These are phyloP conservation scores for Pugionium dolabratum DNA, from an alignment of 345 rosid genomes.

Conservation along the genomic window DNA sequence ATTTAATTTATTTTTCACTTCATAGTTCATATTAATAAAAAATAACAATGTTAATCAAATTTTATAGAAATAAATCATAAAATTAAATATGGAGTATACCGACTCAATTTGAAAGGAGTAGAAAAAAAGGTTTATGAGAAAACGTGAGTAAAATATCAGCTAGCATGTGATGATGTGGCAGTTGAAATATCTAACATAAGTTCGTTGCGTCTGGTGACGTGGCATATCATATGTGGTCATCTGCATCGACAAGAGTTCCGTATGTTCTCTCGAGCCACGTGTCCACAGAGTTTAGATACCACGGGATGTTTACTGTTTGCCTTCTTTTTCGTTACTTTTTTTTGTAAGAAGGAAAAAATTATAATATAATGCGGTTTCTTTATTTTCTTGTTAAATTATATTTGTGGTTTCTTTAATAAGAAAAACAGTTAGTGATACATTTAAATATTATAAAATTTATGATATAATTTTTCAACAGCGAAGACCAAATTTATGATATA, in stretches of 20 bases:
- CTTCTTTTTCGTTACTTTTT: not conserved
- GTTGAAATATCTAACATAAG: slow-evolving; percentile 38
- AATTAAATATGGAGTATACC: no score
- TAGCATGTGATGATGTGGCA: slow-evolving; percentile 26
- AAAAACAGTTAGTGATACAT: no score
- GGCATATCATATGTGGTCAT: not conserved
- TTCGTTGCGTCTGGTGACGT: slow-evolving; percentile 32
- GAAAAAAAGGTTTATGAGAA: slow-evolving; percentile 4
- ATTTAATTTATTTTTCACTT: no score
- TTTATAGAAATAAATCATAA: no score
- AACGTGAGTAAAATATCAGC: slow-evolving; percentile 38
- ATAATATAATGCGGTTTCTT: not conserved
- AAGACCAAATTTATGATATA: not conserved
- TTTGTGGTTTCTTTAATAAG: slow-evolving; percentile 18
- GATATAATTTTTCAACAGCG: slow-evolving; percentile 8
- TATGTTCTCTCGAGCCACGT: slow-evolving; percentile 35
- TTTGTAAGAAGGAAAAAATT: slow-evolving; percentile 6
- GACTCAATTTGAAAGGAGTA: not conserved
- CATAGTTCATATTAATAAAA: no score
- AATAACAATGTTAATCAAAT: no score
- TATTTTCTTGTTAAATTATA: no score
- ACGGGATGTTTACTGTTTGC: slow-evolving; percentile 22
- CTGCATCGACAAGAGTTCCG: slow-evolving; percentile 36
- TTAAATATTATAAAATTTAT: slow-evolving; percentile 4
- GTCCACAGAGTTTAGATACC: slow-evolving; percentile 18